A percentile compares a stretch with the other conserved stretches of the same genome.
phyloP scores from a whole-genome alignment of 495 filamentous ascomycete species.

The Aspergillus leporis region DNA sequence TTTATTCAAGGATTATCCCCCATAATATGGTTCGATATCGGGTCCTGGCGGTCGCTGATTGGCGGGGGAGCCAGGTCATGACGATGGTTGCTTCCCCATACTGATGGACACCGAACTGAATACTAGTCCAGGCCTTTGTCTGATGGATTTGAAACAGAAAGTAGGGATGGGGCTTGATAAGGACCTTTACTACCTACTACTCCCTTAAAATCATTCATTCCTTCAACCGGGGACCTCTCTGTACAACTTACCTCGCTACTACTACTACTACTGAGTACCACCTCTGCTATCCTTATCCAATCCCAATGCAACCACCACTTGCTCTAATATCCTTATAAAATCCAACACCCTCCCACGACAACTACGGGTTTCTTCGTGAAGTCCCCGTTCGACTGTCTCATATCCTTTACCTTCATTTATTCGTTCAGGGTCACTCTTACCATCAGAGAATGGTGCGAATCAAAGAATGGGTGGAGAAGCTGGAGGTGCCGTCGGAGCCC shows the following conservation, averaged over 20 bases:
- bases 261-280: background rate
- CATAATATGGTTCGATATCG: background rate
- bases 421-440: too few species aligned
- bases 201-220: background rate
- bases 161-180: background rate
- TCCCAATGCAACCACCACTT: too few species aligned
- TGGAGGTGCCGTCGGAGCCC: slow-evolving; percentile 72
- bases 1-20: background rate
- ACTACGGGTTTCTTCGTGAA: too few species aligned
- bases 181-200: background rate
- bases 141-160: too few species aligned
- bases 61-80: background rate
- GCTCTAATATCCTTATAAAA: too few species aligned
- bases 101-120: background rate
- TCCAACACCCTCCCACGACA: too few species aligned
- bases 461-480: slow-evolving; percentile 46
- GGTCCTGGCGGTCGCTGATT: background rate
- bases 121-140: too few species aligned
- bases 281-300: too few species aligned
- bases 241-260: background rate
- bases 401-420: background rate
- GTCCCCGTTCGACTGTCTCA: background rate
- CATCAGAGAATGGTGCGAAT: slow-evolving; percentile 30
- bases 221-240: too few species aligned
- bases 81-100: background rate